These are phyloP conservation scores for Ophiosphaerella narmari DNA, from an alignment of 2,329 filamentous ascomycete genomes.

Conservation along the genomic window DNA sequence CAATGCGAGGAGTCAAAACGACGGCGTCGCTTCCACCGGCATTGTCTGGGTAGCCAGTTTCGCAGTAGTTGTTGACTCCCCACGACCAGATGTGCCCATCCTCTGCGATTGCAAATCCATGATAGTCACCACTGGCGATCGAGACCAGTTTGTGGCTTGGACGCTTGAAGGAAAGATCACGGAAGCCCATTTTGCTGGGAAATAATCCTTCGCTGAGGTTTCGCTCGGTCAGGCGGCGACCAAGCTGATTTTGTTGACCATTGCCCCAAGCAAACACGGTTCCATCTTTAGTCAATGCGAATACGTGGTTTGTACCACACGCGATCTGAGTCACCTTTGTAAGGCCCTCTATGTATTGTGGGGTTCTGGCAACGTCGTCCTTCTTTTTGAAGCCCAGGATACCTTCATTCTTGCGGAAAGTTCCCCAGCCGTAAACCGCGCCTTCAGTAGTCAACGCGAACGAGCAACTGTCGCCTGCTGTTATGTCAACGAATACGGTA, in stretches of 20 bases:
- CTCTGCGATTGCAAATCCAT: slow-evolving; percentile 76
- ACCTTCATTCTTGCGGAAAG: slow-evolving; percentile 73
- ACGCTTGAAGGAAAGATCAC: slow-evolving; percentile 40
- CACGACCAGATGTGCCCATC: slow-evolving; percentile 75
- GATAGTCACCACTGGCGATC: slow-evolving; percentile 75
- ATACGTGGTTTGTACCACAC: slow-evolving; percentile 71
- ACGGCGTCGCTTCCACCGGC: slow-evolving; percentile 72
- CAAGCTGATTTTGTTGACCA: slow-evolving; percentile 73
- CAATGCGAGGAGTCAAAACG: slow-evolving; percentile 67
- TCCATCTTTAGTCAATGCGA: slow-evolving; percentile 69
- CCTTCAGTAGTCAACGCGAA: slow-evolving; percentile 78
- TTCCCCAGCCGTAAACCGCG: slow-evolving; percentile 81
- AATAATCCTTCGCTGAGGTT: slow-evolving; percentile 59
- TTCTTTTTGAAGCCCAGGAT: slow-evolving; percentile 66
- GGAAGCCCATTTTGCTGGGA: slow-evolving; percentile 63
- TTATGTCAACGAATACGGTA: slow-evolving; percentile 69
- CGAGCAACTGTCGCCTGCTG: slow-evolving; percentile 73
- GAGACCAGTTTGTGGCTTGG: slow-evolving; percentile 60
- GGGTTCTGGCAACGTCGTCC: slow-evolving; percentile 45
- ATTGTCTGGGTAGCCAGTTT: slow-evolving; percentile 70
- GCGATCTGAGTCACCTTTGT: slow-evolving; percentile 69
- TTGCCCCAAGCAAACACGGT: slow-evolving; percentile 73
- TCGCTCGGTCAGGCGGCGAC: slow-evolving; percentile 66
- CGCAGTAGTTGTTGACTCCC: slow-evolving; percentile 86
- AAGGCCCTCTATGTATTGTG: slow-evolving; percentile 63